A percentile compares a stretch with the other conserved stretches of the same genome.
phyloP scores from a whole-genome alignment of 768 basidiomycete species.

The Agaricus bisporus region DNA sequence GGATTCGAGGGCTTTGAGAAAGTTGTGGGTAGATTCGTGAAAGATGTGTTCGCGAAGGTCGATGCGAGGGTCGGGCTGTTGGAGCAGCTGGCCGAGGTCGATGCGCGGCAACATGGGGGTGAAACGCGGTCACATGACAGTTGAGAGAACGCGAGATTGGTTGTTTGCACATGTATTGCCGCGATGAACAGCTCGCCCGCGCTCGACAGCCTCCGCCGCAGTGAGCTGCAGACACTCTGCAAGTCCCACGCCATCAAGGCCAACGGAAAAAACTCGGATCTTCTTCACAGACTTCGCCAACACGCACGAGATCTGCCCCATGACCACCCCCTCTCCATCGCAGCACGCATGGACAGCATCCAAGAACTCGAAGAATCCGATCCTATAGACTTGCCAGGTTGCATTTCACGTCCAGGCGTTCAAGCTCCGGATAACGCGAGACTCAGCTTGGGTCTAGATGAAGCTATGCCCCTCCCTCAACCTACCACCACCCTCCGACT shows the following conservation, averaged over 20 bases:
- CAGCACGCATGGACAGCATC: conserved; percentile 68
- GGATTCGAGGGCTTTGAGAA: conserved; percentile 62
- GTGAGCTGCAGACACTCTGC: conserved; percentile 81
- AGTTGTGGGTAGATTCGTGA: conserved; percentile 63
- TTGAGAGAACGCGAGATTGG: no score
- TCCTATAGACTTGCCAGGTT: no score
- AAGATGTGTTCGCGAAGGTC: conserved; percentile 58
- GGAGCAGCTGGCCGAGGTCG: conserved; percentile 53
- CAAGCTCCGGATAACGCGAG: conserved; percentile 58
- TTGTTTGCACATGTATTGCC: no score
- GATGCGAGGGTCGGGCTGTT: conserved; percentile 50
- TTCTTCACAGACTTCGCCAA: conserved; percentile 61
- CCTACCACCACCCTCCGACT: conserved; percentile 49
- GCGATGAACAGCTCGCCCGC: no score
- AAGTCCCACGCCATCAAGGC: conserved; percentile 79
- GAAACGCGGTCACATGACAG: conserved; percentile 5
- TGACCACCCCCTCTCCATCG: conserved; percentile 50
- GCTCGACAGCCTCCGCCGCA: conserved; percentile 75
- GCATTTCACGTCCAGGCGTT: conserved; percentile 48
- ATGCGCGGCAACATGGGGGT: conserved; percentile 45
- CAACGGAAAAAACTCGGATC: conserved; percentile 70
- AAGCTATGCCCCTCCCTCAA: conserved; percentile 28
- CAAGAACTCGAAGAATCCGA: conserved; percentile 63
- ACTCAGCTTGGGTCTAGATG: conserved; percentile 48
- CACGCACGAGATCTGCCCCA: conserved; percentile 62